Conservation (phyloP, 2,329 filamentous ascomycete species). For the Fonsecaea multimorphosa region DNA sequence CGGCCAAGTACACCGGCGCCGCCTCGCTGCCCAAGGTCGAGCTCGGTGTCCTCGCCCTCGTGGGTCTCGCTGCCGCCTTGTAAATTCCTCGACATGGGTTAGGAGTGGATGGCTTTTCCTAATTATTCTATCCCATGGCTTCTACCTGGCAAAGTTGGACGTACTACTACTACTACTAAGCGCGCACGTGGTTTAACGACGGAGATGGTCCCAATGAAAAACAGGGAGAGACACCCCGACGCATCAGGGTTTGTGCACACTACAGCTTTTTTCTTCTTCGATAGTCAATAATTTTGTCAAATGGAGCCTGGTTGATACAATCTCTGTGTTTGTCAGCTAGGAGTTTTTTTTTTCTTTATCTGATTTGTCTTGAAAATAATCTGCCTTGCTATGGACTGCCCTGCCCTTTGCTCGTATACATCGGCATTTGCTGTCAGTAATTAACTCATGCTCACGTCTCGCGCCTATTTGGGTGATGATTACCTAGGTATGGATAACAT, state of each 20-base stretch:
- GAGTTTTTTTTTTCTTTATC: constrained; percentile 4
- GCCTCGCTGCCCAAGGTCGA: constrained; percentile 21
- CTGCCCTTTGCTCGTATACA: neutral
- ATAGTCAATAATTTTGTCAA: constrained; percentile 23
- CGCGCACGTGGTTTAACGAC: constrained; percentile 3
- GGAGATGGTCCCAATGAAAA: constrained; percentile 8
- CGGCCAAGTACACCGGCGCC: constrained; percentile 16
- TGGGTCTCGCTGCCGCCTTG: constrained; percentile 20
- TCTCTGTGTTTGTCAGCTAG: constrained; percentile 21
- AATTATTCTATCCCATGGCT: neutral
- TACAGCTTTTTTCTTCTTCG: constrained; percentile 15
- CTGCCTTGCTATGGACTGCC: neutral
- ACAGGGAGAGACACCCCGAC: neutral
- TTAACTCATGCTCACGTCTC: neutral
- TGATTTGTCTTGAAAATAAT: neutral
- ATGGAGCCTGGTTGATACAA: constrained; percentile 22
- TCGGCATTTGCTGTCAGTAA: neutral
- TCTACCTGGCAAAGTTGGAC: constrained; percentile 8
- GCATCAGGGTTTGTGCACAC: neutral
- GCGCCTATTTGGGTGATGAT: neutral
- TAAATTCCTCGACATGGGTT: constrained; percentile 14
- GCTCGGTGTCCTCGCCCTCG: constrained; percentile 23
- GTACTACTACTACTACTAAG: neutral
- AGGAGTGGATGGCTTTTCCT: constrained; percentile 3
- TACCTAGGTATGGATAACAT: too few relatives aligned